Conservation (phyloP, 495 filamentous ascomycete genomes). For the Aspergillus homomorphus region DNA sequence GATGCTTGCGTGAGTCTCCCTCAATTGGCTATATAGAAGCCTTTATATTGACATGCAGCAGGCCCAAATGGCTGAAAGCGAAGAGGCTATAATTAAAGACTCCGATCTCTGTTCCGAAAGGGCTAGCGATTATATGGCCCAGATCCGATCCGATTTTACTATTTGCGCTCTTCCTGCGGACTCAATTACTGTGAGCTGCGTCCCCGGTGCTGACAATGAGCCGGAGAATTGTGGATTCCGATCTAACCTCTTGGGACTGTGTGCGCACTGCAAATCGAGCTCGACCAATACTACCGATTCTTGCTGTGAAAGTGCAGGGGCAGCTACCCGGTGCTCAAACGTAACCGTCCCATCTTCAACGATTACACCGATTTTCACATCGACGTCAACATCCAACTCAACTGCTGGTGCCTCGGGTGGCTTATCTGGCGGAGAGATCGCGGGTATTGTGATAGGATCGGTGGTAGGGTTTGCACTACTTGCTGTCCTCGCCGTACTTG, state of each 20-base stretch:
- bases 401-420: constrained; percentile 40
- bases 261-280: constrained; percentile 77
- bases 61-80: constrained; percentile 83
- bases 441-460: constrained; percentile 83
- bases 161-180: constrained; percentile 79
- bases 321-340: constrained; percentile 62
- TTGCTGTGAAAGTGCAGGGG: constrained; percentile 83
- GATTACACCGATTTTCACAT: constrained; percentile 60
- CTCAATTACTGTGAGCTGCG: constrained; percentile 71
- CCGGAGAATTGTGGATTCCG: constrained; percentile 83
- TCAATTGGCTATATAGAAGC: background rate
- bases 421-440: constrained; percentile 80
- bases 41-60: constrained; percentile 37
- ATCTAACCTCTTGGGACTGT: constrained; percentile 77
- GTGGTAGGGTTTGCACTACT: constrained; percentile 69
- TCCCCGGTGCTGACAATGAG: constrained; percentile 76
- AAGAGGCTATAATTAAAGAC: constrained; percentile 78
- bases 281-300: constrained; percentile 91
- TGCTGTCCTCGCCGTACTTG: constrained; percentile 57
- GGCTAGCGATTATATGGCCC: constrained; percentile 58
- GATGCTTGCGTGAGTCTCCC: constrained; percentile 72
- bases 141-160: constrained; percentile 90
- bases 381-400: constrained; percentile 45
- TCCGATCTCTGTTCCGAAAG: constrained; percentile 65
- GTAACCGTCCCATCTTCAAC: constrained; percentile 75